A percentile compares a stretch with the other conserved stretches of the same genome.
Evolutionary conservation across 129 eudicot species (phyloP).

Genomic region (Lactuca sativa): DNA sequence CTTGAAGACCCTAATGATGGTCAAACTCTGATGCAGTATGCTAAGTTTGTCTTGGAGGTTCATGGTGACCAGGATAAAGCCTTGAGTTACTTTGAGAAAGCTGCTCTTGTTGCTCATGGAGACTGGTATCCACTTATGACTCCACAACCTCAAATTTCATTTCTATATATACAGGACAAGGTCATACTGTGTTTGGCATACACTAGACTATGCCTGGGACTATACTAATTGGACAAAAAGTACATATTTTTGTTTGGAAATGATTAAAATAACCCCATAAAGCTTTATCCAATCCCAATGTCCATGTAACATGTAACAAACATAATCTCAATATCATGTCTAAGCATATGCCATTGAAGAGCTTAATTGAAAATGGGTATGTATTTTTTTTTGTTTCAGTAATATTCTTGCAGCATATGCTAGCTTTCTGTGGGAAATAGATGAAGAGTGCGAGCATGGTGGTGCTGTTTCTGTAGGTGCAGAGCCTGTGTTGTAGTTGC

Average conservation of each 20-base stretch:
- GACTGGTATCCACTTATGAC: conserved; percentile 44
- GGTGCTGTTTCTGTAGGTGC: too few species aligned
- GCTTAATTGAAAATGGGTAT: background rate
- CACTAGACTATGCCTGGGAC: too few species aligned
- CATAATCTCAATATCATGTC: too few species aligned
- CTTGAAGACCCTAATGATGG: conserved; percentile 66
- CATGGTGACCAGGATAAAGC: conserved; percentile 62
- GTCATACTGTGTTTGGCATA: too few species aligned
- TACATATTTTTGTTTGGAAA: too few species aligned
- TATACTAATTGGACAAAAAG: too few species aligned
- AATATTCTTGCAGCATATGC: conserved; percentile 75
- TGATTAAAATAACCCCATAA: too few species aligned
- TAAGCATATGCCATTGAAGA: too few species aligned
- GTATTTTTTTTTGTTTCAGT: conserved; percentile 36
- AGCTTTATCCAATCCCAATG: too few species aligned
- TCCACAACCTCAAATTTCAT: background rate
- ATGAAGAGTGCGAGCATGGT: conserved; percentile 34
- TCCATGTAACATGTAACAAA: too few species aligned
- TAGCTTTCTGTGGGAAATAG: conserved; percentile 72
- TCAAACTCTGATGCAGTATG: conserved; percentile 50
- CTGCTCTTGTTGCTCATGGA: conserved; percentile 53
- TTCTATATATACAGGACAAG: background rate
- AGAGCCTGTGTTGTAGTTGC: too few species aligned
- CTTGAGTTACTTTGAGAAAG: conserved; percentile 51
- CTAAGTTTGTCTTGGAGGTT: conserved; percentile 63